These are phyloP conservation scores for Vanderwaltozyma polyspora DNA, from an alignment of 805 yeast genomes.

Conservation along the genomic window DNA sequence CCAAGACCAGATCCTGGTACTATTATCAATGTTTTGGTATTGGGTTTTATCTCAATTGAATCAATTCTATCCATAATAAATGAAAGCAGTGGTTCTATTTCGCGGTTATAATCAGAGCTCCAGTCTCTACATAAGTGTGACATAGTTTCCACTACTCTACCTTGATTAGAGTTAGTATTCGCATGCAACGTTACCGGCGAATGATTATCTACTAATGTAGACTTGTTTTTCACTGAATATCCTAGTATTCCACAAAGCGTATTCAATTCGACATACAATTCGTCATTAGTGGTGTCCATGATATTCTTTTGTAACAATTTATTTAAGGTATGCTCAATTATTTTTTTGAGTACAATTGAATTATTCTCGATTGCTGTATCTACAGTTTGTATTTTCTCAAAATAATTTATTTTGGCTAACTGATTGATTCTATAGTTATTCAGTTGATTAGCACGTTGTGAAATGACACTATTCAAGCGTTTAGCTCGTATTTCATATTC, in stretches of 20 bases:
- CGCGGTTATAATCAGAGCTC: conserved; percentile 39
- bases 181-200: conserved; percentile 3
- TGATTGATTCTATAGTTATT: conserved; percentile 5
- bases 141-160: conserved; percentile 52
- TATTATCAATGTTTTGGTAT: conserved; percentile 40
- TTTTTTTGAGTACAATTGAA: conserved; percentile 33
- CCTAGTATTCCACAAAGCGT: conserved; percentile 26
- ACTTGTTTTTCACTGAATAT: conserved; percentile 10
- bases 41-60: conserved; percentile 17
- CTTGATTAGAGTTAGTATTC: conserved; percentile 16
- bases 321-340: conserved; percentile 32
- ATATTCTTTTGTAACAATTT: conserved; percentile 16
- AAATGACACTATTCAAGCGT: conserved; percentile 12
- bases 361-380: conserved; percentile 41
- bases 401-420: conserved; percentile 39
- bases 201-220: neutral
- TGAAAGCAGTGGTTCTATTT: conserved; percentile 40
- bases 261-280: conserved; percentile 31
- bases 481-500: conserved; percentile 13
- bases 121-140: conserved; percentile 78
- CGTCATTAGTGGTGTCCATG: neutral
- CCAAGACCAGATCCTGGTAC: conserved; percentile 90
- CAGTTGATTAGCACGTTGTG: conserved; percentile 11
- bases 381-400: conserved; percentile 37
- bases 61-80: conserved; percentile 40